Conservation (phyloP, 23 red algal species). For the Gracilaria domingensis region DNA sequence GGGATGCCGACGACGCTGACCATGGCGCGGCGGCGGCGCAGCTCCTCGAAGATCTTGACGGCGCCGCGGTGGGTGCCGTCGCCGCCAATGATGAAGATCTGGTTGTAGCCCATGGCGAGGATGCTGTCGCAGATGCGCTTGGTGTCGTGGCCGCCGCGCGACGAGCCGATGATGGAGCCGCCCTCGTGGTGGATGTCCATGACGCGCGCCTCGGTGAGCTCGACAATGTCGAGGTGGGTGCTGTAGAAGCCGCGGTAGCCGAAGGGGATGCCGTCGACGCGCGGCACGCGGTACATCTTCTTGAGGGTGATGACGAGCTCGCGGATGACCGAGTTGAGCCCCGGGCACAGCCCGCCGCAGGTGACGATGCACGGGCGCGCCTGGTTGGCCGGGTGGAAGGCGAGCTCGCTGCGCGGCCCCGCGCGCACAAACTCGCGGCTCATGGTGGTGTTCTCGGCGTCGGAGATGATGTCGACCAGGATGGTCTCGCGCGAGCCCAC, state of each 20-base stretch:
- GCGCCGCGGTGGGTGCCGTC: constrained; percentile 93
- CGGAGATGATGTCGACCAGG: constrained; percentile 91
- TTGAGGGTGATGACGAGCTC: constrained; percentile 90
- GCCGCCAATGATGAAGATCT: constrained; percentile 97
- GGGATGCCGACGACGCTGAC: constrained; percentile 87
- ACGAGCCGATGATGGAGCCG: constrained; percentile 90
- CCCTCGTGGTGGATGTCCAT: constrained; percentile 91
- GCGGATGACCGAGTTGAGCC: constrained; percentile 93
- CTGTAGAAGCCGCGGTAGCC: constrained; percentile 97
- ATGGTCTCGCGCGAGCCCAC: constrained; percentile 91
- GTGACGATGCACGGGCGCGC: constrained; percentile 95
- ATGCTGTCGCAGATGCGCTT: constrained; percentile 87
- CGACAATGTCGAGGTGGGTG: constrained; percentile 65
- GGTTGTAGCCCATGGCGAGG: constrained; percentile 80
- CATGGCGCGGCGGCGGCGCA: constrained; percentile 55
- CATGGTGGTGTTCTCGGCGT: constrained; percentile 80
- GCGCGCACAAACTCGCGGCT: constrained; percentile 87
- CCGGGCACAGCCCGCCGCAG: constrained; percentile 96
- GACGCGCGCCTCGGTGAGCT: constrained; percentile 69
- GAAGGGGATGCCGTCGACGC: constrained; percentile 85
- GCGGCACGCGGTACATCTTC: constrained; percentile 75
- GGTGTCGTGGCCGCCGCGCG: constrained; percentile 90
- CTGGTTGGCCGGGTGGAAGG: constrained; percentile 80
- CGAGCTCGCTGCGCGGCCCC: constrained; percentile 83
- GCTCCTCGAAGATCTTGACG: constrained; percentile 80